Conservation (phyloP, 169 alveolate genomes). For the Theileria equi region DNA sequence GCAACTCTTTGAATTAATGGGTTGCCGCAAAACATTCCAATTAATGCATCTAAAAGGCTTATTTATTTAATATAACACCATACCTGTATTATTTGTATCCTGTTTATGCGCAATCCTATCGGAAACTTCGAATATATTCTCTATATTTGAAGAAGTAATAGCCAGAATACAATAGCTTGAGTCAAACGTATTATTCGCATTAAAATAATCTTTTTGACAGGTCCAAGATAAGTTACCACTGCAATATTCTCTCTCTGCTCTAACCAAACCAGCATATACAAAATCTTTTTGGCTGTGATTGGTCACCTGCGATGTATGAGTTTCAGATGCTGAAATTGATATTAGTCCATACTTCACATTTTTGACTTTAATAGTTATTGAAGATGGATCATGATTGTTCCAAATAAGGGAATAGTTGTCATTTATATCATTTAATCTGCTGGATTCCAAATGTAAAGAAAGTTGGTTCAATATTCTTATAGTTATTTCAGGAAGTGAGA, state of each 20-base stretch:
- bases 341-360: conserved; percentile 10
- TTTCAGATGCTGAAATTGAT: conserved; percentile 18
- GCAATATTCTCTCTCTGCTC: conserved; percentile 27
- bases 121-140: conserved; percentile 19
- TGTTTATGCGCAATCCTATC: conserved; percentile 4
- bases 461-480: conserved; percentile 18
- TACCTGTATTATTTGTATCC: conserved; percentile 15
- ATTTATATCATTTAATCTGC: conserved; percentile 13
- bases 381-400: conserved; percentile 17
- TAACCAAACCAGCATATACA: conserved; percentile 19
- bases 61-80: neutral
- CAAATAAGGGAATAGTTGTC: conserved; percentile 25
- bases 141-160: conserved; percentile 7
- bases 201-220: conserved; percentile 36
- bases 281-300: neutral
- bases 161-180: conserved; percentile 33
- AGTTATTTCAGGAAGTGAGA: conserved; percentile 41
- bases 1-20: conserved; percentile 52
- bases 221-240: conserved; percentile 41
- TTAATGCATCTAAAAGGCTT: neutral
- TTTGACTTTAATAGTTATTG: neutral
- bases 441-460: conserved; percentile 30
- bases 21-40: conserved; percentile 60
- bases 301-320: neutral
- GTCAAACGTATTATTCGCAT: conserved; percentile 18